These are phyloP conservation scores for Malassezia sp. DNA, from an alignment of 1,284 basidiomycete genomes.

Conservation along the genomic window DNA sequence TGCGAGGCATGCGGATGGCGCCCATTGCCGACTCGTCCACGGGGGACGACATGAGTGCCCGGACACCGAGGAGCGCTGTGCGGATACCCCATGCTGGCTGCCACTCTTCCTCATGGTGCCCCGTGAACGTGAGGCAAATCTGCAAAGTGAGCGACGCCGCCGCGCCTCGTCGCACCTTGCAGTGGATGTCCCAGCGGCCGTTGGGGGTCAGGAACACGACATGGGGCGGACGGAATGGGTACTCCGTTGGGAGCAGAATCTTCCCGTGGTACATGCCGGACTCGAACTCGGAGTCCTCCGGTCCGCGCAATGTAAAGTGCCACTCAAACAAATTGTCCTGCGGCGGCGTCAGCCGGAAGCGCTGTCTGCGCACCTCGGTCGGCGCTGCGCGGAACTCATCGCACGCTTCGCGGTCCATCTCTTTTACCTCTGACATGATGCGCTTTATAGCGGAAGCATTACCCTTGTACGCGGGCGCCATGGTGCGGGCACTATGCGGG, in stretches of 20 bases:
- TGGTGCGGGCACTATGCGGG: too few relatives aligned
- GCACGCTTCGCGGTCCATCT: slow-evolving; percentile 1
- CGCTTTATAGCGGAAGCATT: slow-evolving; percentile 10
- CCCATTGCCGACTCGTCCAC: slow-evolving; percentile 66
- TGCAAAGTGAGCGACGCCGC: too few relatives aligned
- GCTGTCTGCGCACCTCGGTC: slow-evolving; percentile 2
- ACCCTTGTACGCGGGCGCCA: too few relatives aligned
- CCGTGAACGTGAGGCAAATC: slow-evolving; percentile 53
- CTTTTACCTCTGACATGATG: slow-evolving; percentile 14
- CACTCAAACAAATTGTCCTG: slow-evolving; percentile 57
- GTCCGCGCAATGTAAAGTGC: slow-evolving; percentile 89
- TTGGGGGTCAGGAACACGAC: slow-evolving; percentile 90
- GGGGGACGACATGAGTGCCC: slow-evolving; percentile 42
- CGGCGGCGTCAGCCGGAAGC: neutral
- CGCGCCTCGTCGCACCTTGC: slow-evolving; percentile 55
- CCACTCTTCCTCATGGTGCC: slow-evolving; percentile 62
- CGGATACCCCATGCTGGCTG: slow-evolving; percentile 95
- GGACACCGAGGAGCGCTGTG: slow-evolving; percentile 57
- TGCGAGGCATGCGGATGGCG: slow-evolving; percentile 78
- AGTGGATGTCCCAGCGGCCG: slow-evolving; percentile 85
- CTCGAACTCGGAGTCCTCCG: slow-evolving; percentile 48
- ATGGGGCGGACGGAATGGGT: slow-evolving; percentile 85
- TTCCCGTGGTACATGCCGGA: slow-evolving; percentile 68
- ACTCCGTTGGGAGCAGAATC: slow-evolving; percentile 78
- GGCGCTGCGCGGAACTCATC: slow-evolving; percentile 8